A percentile compares a stretch with the other conserved stretches of the same genome.
Conservation (phyloP, 2,329 filamentous ascomycete genomes). For the Calonectria fujianensis region DNA sequence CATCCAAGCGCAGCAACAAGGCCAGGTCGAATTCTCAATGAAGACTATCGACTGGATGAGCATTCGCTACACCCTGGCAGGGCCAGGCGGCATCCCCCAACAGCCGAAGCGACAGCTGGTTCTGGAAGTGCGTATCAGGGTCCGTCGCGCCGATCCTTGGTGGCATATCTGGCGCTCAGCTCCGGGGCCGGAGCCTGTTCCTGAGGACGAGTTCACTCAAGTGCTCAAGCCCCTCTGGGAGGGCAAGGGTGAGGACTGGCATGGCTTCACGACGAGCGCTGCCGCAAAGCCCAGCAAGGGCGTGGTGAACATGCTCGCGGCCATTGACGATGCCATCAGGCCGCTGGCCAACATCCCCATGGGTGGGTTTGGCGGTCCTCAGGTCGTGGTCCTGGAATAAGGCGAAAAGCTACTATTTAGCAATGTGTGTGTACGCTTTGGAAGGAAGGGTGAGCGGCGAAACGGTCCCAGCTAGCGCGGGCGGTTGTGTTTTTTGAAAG, state of each 20-base stretch:
- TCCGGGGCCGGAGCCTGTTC: conserved; percentile 36
- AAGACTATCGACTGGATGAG: conserved; percentile 75
- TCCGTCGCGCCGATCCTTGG: conserved; percentile 68
- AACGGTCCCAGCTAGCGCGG: conserved; percentile 47
- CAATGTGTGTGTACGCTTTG: conserved; percentile 44
- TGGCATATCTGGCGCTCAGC: conserved; percentile 70
- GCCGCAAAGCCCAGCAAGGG: conserved; percentile 63
- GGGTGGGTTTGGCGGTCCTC: conserved; percentile 29
- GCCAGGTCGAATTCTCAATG: conserved; percentile 70
- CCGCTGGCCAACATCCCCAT: conserved; percentile 48
- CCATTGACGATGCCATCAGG: conserved; percentile 69
- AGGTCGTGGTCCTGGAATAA: conserved; percentile 52
- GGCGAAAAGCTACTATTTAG: conserved; percentile 21
- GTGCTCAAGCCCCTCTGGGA: conserved; percentile 68
- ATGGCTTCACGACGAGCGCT: conserved; percentile 68
- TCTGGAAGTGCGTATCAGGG: conserved; percentile 71
- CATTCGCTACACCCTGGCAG: conserved; percentile 70
- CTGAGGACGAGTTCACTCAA: conserved; percentile 60
- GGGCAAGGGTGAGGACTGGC: conserved; percentile 66
- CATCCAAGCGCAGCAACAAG: conserved; percentile 64
- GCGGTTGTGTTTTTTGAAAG: conserved; percentile 51
- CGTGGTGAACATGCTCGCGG: conserved; percentile 68
- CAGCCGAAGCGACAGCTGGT: conserved; percentile 62
- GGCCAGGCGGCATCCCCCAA: conserved; percentile 48
- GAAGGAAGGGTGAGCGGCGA: conserved; percentile 47